phyloP scores from a whole-genome alignment of 2,329 filamentous ascomycete species.

The Dothidotthia symphoricarpi region DNA sequence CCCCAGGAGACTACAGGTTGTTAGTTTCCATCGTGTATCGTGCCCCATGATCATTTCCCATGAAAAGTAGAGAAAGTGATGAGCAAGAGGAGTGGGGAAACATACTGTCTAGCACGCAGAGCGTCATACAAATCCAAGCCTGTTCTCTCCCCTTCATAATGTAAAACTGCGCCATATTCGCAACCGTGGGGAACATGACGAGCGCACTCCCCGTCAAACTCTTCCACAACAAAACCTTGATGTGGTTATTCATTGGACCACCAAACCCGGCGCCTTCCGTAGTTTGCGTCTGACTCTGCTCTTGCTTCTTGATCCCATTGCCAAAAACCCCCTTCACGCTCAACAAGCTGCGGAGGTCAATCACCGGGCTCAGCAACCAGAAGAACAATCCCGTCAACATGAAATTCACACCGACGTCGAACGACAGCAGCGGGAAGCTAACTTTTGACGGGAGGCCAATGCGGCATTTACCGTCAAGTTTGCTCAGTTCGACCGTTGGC shows the following conservation, averaged over 20 bases:
- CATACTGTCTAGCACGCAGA: constrained; percentile 43
- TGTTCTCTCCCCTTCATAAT: constrained; percentile 34
- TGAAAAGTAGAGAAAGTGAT: neutral
- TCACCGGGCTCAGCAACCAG: constrained; percentile 30
- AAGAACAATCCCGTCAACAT: constrained; percentile 39
- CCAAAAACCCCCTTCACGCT: constrained; percentile 4
- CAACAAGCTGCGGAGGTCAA: constrained; percentile 14
- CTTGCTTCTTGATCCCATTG: constrained; percentile 1
- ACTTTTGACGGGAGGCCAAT: constrained; percentile 39
- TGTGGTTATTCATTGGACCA: constrained; percentile 11
- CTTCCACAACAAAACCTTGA: constrained; percentile 26
- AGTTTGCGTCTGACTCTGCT: neutral
- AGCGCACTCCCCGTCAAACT: constrained; percentile 30
- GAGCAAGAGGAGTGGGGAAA: neutral
- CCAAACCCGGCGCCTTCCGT: constrained; percentile 1
- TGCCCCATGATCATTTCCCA: no score
- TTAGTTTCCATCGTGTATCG: neutral
- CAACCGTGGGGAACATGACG: constrained; percentile 39
- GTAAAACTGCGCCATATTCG: constrained; percentile 37
- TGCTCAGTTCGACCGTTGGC: constrained; percentile 32
- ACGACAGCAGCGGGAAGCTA: constrained; percentile 36
- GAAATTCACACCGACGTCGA: constrained; percentile 40
- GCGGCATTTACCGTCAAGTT: constrained; percentile 32
- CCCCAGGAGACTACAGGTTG: constrained; percentile 26
- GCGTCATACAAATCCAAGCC: constrained; percentile 42